Base-by-base conservation (phyloP, 257 asterid genomes). In the Solanum boliviense region DNA sequence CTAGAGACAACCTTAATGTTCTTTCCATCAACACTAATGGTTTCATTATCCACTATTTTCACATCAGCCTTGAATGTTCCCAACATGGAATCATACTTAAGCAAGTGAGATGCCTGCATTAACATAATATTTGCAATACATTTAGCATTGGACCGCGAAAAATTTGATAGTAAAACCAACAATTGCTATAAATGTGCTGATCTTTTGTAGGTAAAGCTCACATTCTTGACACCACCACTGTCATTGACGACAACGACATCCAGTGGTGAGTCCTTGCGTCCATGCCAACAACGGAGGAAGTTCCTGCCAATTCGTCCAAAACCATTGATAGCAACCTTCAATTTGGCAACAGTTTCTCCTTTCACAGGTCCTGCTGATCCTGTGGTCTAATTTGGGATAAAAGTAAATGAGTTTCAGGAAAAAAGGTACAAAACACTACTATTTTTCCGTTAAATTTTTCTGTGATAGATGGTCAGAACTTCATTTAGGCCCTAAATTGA, bases 221-320 rank as follows among this genome's bases (percentile, higher is more conserved):
- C 98, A 73, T 94, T 96, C 91, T 94, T 96, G n/a, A 96, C 99
- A 92, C 99, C 98, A 2, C 96, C 98, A 83, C 98, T 96, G 94
- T 96, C 98, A 62, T 96, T 96, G 88, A 95, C 93, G 8, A 94
- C 96, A 27, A 96, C 34, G 13, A 96, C 99, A 3, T 96, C 99
- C 6, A 95, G 94, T 32, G 98, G 99, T 31, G 99, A 96, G 88
- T 95, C 94, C 88, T 95, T 92, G 46, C 98, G 94, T 9, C 98
- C 99, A 68, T 96, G 99, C 98, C 99, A 96, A 93, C 98, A 96
- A 20, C 98, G 94, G 39, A 96, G 98, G 91, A 96, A 96, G 97
- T 96, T 96, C 90, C 99, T 90, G 5, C 99, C 99, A 82, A 95
- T 95, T 67, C 98, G 93, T 13, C 99, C 98, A 16, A 96, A 95